Evolutionary conservation across 1,139 yeast species (phyloP), one percentile per base, ranked within the genome.

Genomic region (Ogataea hybrid): DNA sequence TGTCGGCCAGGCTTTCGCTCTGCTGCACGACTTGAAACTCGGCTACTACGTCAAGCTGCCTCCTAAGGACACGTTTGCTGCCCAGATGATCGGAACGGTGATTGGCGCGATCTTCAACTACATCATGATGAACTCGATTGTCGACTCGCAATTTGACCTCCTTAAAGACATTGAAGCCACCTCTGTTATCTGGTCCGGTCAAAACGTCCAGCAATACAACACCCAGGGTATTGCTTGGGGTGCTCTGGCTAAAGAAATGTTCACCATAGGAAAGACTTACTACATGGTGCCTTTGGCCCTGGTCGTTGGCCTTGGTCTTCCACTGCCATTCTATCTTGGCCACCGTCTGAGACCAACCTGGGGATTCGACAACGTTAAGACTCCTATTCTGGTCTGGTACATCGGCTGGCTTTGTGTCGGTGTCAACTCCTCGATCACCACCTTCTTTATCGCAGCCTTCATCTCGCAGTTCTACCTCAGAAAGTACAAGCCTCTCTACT

Each of bases 21-120:
- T 74, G 57, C 65, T 77, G 31, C 65, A 69, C 23, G 83, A 79
- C 56, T 74, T 79, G 70, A 82, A 81, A 57, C 60, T 75, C 56
- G 86, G 79, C 7, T 85, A 81, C 50, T 81, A 81, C 54, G 63
- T 77, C 53, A 79, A 80, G 53, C 60, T 82, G 23, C 77, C 84
- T 1, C 87, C 87, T 15, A 68, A 81, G 44, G 68, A 77, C 2
- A 62, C 80, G 55, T 81, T 81, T 63, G 58, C 71, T 30, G 77
- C 75, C 5, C 87, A 82, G 62, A 55, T 74, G 35, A 28, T 43
- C 17, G 47, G 77, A 3, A 67, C 71, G 7, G 35, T 68, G 4
- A 73, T 75, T 25, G 78, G 82, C 29, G 65, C 75, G 38, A 48
- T 66, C n/a, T 79, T 77, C 59, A 76, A 75, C 39, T 77, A 64